phyloP scores from a whole-genome alignment of 257 asterid genomes.

The Henckelia pumila region DNA sequence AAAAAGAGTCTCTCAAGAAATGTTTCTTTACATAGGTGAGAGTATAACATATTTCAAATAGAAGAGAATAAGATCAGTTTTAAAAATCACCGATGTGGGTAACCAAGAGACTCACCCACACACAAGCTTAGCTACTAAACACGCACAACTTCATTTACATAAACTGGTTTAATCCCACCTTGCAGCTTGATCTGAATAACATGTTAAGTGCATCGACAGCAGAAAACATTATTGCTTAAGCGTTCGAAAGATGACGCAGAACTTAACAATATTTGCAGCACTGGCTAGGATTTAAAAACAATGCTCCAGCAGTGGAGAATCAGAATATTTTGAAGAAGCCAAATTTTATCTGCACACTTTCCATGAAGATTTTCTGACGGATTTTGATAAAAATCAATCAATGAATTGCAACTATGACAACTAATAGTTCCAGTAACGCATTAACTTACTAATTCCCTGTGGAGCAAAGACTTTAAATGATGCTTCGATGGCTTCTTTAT shows the following conservation, averaged over 20 bases:
- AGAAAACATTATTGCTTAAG: neutral
- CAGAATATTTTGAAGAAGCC: neutral
- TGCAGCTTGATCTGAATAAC: neutral
- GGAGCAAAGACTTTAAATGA: constrained; percentile 86
- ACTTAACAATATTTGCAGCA: neutral
- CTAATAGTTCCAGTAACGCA: neutral
- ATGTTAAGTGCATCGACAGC: neutral
- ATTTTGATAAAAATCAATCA: neutral
- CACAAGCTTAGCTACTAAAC: neutral
- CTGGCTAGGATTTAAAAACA: neutral
- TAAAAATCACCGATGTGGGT: neutral
- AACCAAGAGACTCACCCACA: neutral
- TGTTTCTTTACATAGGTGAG: neutral
- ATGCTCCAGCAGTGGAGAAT: neutral
- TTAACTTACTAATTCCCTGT: constrained; percentile 81
- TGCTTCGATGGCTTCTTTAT: constrained; percentile 92
- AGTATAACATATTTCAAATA: constrained; percentile 2
- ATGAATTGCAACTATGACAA: neutral
- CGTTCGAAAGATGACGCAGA: neutral
- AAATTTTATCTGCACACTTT: neutral
- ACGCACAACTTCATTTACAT: neutral
- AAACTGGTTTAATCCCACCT: neutral
- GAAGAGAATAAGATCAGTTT: neutral
- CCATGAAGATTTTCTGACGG: neutral
- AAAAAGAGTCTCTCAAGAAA: constrained; percentile 23